Conservation (phyloP, 2,329 filamentous ascomycete genomes). For the Elsinoe arachidis region DNA sequence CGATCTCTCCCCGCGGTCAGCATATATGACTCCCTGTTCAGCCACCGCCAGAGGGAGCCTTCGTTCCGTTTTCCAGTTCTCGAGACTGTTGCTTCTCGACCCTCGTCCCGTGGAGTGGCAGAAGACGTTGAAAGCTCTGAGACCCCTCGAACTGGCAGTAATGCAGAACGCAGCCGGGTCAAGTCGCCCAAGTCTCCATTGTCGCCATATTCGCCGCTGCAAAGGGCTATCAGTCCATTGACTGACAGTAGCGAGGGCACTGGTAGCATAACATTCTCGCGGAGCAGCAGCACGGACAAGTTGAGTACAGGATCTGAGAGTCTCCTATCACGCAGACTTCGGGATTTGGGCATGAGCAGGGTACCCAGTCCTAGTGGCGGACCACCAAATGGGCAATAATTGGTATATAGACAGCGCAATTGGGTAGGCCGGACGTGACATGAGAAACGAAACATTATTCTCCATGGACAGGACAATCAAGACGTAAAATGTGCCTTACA, state of each 20-base stretch:
- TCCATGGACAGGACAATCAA: background rate
- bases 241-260: constrained; percentile 12
- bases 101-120: background rate
- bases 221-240: constrained; percentile 16
- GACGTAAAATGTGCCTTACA: background rate
- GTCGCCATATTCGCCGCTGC: constrained; percentile 18
- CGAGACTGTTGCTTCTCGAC: constrained; percentile 8
- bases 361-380: background rate
- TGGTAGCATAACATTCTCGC: constrained; percentile 20
- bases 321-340: constrained; percentile 60
- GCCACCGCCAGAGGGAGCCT: background rate
- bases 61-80: constrained; percentile 11
- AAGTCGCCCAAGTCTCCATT: constrained; percentile 16
- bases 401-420: background rate
- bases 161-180: constrained; percentile 18
- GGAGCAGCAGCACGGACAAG: constrained; percentile 51
- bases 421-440: background rate
- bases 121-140: constrained; percentile 11
- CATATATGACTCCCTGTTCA: constrained; percentile 8
- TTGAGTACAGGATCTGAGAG: constrained; percentile 52
- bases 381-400: background rate
- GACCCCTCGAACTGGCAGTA: background rate
- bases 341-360: constrained; percentile 46
- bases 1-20: constrained; percentile 14
- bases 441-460: background rate